These are phyloP conservation scores for Cordyceps farinosa DNA, from an alignment of 2,329 filamentous ascomycete genomes.

Conservation along the genomic window DNA sequence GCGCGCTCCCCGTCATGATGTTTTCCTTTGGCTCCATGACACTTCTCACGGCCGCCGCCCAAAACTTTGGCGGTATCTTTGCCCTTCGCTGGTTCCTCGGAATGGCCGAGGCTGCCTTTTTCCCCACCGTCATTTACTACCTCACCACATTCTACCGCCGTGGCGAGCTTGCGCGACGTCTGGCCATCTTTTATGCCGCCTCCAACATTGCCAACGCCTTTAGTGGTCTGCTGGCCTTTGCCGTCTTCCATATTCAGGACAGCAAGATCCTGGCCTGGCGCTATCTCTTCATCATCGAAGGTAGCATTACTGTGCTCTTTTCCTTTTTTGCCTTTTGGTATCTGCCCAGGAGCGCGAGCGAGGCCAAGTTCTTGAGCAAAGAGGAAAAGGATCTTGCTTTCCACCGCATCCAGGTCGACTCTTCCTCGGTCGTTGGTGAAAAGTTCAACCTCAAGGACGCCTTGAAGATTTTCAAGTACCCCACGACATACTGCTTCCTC, in stretches of 20 bases:
- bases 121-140: constrained; percentile 52
- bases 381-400: constrained; percentile 67
- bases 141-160: constrained; percentile 49
- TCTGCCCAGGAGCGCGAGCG: constrained; percentile 60
- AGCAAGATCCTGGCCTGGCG: constrained; percentile 40
- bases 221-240: constrained; percentile 45
- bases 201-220: constrained; percentile 67
- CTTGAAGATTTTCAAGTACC: constrained; percentile 48
- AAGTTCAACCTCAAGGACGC: constrained; percentile 49
- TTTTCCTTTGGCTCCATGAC: constrained; percentile 67
- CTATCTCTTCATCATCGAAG: constrained; percentile 54
- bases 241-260: constrained; percentile 45
- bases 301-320: constrained; percentile 55
- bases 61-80: constrained; percentile 48
- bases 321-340: constrained; percentile 65
- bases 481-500: constrained; percentile 47
- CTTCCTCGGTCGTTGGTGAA: constrained; percentile 58
- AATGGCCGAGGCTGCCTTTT: constrained; percentile 54
- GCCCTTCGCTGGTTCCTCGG: constrained; percentile 50
- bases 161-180: constrained; percentile 42
- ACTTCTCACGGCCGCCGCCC: constrained; percentile 50
- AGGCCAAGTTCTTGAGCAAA: constrained; percentile 61
- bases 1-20: constrained; percentile 69
- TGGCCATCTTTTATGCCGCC: constrained; percentile 70
- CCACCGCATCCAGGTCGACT: constrained; percentile 72